Evolutionary conservation across 2,329 filamentous ascomycete species (phyloP).

Genomic region (Exutisphaerella laricina): DNA sequence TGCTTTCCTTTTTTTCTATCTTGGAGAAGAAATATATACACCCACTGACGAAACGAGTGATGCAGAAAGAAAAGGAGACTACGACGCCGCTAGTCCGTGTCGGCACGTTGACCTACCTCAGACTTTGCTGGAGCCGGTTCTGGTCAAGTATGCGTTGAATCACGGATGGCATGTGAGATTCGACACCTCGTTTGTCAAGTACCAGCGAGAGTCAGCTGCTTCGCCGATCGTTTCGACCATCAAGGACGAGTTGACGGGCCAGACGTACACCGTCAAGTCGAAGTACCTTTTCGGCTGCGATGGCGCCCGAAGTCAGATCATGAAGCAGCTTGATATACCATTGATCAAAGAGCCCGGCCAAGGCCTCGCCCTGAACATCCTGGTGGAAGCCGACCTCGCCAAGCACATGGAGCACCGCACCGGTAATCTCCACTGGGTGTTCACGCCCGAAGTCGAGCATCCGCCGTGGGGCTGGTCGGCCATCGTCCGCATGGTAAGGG

Average conservation of each 20-base stretch:
- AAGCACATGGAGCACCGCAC: slow-evolving; percentile 46
- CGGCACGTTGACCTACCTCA: slow-evolving; percentile 41
- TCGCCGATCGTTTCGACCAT: slow-evolving; percentile 34
- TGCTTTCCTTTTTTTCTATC: not conserved
- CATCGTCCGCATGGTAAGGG: slow-evolving; percentile 56
- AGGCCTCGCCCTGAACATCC: slow-evolving; percentile 47
- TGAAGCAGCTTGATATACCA: slow-evolving; percentile 45
- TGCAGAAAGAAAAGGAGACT: slow-evolving; percentile 35
- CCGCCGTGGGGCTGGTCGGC: slow-evolving; percentile 48
- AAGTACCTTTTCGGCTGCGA: slow-evolving; percentile 58
- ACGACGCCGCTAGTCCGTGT: slow-evolving; percentile 39
- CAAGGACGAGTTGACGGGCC: slow-evolving; percentile 33
- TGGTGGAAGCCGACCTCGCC: slow-evolving; percentile 47
- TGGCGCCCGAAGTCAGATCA: slow-evolving; percentile 45
- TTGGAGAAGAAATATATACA: not conserved
- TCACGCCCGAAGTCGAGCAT: slow-evolving; percentile 48
- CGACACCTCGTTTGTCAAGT: slow-evolving; percentile 34
- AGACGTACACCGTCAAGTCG: slow-evolving; percentile 45
- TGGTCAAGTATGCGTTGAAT: slow-evolving; percentile 35
- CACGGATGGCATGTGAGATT: slow-evolving; percentile 40
- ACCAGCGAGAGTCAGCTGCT: slow-evolving; percentile 19
- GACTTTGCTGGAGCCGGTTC: slow-evolving; percentile 41
- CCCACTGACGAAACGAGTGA: not conserved
- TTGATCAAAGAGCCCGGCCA: slow-evolving; percentile 40
- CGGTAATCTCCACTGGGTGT: slow-evolving; percentile 58